Conservation (phyloP, 257 asterid species). For the Petunia secreta region DNA sequence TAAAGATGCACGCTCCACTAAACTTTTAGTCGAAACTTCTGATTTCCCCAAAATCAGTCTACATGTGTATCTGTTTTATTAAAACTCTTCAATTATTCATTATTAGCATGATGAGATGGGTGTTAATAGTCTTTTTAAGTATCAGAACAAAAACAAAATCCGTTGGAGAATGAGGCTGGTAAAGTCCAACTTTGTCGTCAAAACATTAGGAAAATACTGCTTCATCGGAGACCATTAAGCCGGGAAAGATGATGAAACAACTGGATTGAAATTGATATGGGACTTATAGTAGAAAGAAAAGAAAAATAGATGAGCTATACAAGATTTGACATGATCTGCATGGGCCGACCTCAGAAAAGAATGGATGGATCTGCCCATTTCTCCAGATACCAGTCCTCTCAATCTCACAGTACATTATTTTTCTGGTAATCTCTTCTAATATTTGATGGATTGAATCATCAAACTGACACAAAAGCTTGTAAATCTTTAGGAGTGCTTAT, state of each 20-base stretch:
- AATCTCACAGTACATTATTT: constrained; percentile 2
- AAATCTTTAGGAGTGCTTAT: neutral
- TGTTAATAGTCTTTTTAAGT: neutral
- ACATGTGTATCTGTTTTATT: neutral
- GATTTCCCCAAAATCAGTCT: constrained; percentile 8
- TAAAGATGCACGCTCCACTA: constrained; percentile 1
- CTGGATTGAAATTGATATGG: neutral
- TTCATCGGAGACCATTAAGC: neutral
- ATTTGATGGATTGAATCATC: constrained; percentile 4
- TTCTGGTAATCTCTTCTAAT: constrained; percentile 1
- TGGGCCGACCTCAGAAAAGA: neutral
- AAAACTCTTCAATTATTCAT: neutral
- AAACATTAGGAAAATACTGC: neutral
- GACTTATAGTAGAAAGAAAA: neutral
- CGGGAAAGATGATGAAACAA: neutral
- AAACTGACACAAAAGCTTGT: constrained; percentile 6
- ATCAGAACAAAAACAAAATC: neutral
- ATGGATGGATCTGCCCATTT: neutral
- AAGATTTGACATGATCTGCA: neutral
- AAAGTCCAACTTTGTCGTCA: neutral
- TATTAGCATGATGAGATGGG: neutral
- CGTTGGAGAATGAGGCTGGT: neutral
- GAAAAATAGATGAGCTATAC: neutral
- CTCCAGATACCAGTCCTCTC: neutral
- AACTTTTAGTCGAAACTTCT: neutral